Base-by-base conservation (phyloP, 192 early-diverging fungal species). In the Rhizophagus clarus region DNA sequence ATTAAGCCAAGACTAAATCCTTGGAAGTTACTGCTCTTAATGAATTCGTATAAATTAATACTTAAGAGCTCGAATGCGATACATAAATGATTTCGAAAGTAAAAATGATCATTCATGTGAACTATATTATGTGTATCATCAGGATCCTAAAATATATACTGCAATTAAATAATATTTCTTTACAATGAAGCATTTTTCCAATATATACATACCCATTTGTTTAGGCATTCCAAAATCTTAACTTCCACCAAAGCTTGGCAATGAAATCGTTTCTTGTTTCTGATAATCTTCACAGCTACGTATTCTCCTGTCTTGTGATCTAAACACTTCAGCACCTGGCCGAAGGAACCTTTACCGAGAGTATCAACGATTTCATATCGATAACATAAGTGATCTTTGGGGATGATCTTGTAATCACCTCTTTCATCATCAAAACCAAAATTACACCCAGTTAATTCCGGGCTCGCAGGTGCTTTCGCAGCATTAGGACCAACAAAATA, bases 231-330 rank as follows among this genome's bases (percentile, higher is more conserved):
- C 71, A 99, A 87, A 68, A 99, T 96, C 83, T 97, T 97, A 68
- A 97, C 93, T 83, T 99, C 97, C 24, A 97, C 93, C 69, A 94
- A 84, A 20, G 96, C 98, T 81, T 98, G 98, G 80, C 93, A 92
- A 86, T 98, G 96, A 87, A 99, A 98, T 47, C 97, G 90, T 83
- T 94, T 95, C 90, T 97, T 96, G 87, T 98, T 99, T 68, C 96
- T 78, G 61, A 98, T 99, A 60, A 98, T 93, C 86, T 98, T 98
- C 68, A 98, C 88, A 14, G 97, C 98, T 47, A 95, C 94, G 72
- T 92, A 87, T 37, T 89, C 87, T 51, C 94, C 95, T 1, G 92
- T 91, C 80, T 96, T 97, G 87, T 99, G 97, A 85, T 99, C 97
- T 76, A 90, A 93, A 79, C 95, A 97, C 74, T 95, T 95, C 78